These are phyloP conservation scores for barrel medic (Medicago truncatula) DNA, from an alignment of 306 rosid genomes.

Conservation along the genomic window MtrunA17r5.0-ANR NC_053042.1:56247501-56248000, in stretches of 20 bases:
- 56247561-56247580: conserved; percentile 83
- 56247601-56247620: conserved; percentile 61
- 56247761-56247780: conserved; percentile 57
- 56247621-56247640: conserved; percentile 92
- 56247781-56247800: conserved; percentile 60
- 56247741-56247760: conserved; percentile 74
- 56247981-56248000: conserved; percentile 69
- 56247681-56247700: conserved; percentile 74
- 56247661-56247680: conserved; percentile 93
- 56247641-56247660: conserved; percentile 89
- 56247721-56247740: conserved; percentile 90
- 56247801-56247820: conserved; percentile 68
- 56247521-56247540: conserved; percentile 57
- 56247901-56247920: conserved; percentile 77
- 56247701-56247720: conserved; percentile 85
- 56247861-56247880: conserved; percentile 45
- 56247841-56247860: conserved; percentile 57
- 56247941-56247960: conserved; percentile 71
- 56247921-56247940: conserved; percentile 57
- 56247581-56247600: conserved; percentile 68
- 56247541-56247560: conserved; percentile 54
- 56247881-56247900: conserved; percentile 71
- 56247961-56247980: conserved; percentile 65
- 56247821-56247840: conserved; percentile 53
- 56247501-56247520: conserved; percentile 52